phyloP scores from a whole-genome alignment of 1,284 basidiomycete species.

The Agaricales sp. region DNA sequence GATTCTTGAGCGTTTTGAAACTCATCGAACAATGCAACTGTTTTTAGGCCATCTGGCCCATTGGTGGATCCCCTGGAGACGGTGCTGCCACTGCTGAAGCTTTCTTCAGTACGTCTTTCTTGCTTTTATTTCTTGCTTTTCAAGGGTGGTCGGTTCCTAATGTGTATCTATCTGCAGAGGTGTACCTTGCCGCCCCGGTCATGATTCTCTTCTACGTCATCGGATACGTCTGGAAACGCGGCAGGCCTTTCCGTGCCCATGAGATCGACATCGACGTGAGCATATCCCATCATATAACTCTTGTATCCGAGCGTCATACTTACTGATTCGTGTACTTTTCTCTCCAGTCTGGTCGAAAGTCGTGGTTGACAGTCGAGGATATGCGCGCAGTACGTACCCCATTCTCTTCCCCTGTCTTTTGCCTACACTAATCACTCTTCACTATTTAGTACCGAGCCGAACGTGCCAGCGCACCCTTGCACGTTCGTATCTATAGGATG shows the following conservation, averaged over 20 bases:
- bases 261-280: slow-evolving; percentile 31
- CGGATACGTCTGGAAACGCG: slow-evolving; percentile 30
- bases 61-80: slow-evolving; percentile 20
- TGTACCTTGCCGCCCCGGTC: slow-evolving; percentile 27
- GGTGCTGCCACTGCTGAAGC: slow-evolving; percentile 16
- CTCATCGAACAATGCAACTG: not conserved
- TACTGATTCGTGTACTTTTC: not conserved
- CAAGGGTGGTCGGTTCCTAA: too few species aligned
- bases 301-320: not conserved
- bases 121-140: too few species aligned
- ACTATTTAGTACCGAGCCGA: slow-evolving; percentile 9
- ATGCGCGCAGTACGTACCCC: slow-evolving; percentile 11
- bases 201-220: slow-evolving; percentile 26
- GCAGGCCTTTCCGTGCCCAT: slow-evolving; percentile 21
- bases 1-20: not conserved
- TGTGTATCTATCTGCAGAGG: slow-evolving; percentile 13
- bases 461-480: slow-evolving; percentile 9
- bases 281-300: slow-evolving; percentile 1
- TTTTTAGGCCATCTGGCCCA: slow-evolving; percentile 26
- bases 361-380: slow-evolving; percentile 13
- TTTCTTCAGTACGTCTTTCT: slow-evolving; percentile 30
- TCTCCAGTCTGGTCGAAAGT: slow-evolving; percentile 23
- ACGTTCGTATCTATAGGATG: slow-evolving; percentile 10
- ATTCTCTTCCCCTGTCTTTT: not conserved
- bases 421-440: not conserved